Evolutionary conservation across 192 early-diverging fungal genomes (phyloP), one percentile per base, ranked within the genome.

Genomic region (Backusella psychrophila): DNA sequence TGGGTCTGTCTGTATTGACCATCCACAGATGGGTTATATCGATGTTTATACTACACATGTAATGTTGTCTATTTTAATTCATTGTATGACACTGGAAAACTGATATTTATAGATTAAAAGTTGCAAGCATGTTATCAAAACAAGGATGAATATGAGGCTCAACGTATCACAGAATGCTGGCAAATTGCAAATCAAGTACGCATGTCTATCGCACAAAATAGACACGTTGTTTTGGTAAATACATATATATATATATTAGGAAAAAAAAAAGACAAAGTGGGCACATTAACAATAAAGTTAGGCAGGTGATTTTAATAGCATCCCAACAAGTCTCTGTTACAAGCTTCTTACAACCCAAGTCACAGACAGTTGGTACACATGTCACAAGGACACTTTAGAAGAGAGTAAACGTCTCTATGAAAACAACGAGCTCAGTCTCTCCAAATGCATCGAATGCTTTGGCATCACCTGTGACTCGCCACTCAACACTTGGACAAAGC

Each of bases 1-100:
- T 42, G 85, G 79, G 3, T 84, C 82, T 49, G 85, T 78, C 8
- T 80, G 80, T 12, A 74, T 90, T 38, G 77, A 80, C 6, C 88
- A 90, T 74, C 88, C 88, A 0, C 78, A 74, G 9, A 79, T 81
- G 68, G 88, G 88, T 21, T 71, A 85, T 21, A 82, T 88, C 49
- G 84, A 90, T 63, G 74, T 90, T 15, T 88, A 86, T 73, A 90
- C 85, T 36, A 90, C 88, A 5, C 88, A 90, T 80, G 88, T 87
- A 88, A 77, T 83, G 9, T 33, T 31, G 1, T 44, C 46, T 42
- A 53, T 19, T 38, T 39, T 39, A 39, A 3, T 38, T 1, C 36
- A 38, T 39, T 39, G 38, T 33, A 1, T 33, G 33, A 33, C 3
- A 33, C 3, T 3, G 33, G 33, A 33, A 33, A 33, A 31, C 31